These are phyloP conservation scores for Fistulinella staudtii DNA, from an alignment of 1,284 basidiomycete genomes.

Conservation along the genomic window DNA sequence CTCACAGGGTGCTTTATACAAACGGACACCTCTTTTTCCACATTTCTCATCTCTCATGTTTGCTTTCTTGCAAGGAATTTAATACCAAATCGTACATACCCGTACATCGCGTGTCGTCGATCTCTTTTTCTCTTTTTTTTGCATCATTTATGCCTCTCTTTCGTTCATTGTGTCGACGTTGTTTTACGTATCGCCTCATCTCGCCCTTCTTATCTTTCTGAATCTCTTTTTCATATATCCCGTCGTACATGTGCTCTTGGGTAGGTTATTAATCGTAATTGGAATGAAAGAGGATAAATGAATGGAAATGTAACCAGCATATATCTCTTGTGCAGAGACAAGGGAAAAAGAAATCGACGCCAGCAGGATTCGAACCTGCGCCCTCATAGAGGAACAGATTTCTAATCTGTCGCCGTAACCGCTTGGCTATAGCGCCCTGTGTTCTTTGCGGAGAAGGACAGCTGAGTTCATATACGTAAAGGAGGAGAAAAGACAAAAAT, in stretches of 20 bases:
- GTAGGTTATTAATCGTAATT: no score
- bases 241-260: no score
- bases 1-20: no score
- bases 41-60: not conserved
- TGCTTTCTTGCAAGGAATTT: not conserved
- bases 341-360: constrained; percentile 24
- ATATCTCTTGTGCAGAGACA: no score
- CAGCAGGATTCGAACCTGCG: constrained; percentile 39
- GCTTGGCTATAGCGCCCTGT: constrained; percentile 48
- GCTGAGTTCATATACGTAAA: no score
- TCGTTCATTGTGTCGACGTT: not conserved
- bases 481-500: not conserved
- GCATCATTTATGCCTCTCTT: not conserved
- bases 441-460: no score
- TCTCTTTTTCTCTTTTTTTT: not conserved
- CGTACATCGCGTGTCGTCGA: not conserved
- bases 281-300: no score
- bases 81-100: not conserved
- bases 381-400: constrained; percentile 36
- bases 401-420: constrained; percentile 55
- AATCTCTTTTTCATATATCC: no score
- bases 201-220: no score
- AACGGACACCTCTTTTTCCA: no score
- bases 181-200: no score
- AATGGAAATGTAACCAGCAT: no score